Evolutionary conservation across 2,329 filamentous ascomycete genomes (phyloP).

Genomic region (Parastagonospora avenae): DNA sequence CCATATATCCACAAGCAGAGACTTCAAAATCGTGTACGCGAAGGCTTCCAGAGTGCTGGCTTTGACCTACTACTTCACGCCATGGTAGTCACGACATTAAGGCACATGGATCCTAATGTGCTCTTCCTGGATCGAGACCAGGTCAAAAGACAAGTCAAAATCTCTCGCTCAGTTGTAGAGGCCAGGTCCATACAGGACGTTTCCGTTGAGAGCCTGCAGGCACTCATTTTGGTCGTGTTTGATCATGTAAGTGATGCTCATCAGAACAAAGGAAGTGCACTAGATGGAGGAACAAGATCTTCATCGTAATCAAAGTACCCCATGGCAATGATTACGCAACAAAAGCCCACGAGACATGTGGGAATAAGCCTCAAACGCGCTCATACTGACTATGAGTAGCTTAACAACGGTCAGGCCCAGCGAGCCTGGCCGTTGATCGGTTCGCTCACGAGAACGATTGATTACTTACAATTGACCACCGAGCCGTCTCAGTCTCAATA

Average conservation of each 20-base stretch:
- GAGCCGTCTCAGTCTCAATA: conserved; percentile 32
- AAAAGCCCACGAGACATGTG: neutral
- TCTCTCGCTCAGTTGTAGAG: conserved; percentile 39
- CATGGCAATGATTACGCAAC: neutral
- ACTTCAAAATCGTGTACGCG: conserved; percentile 29
- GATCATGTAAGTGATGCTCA: conserved; percentile 28
- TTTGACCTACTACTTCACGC: conserved; percentile 36
- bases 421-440: conserved; percentile 42
- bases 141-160: conserved; percentile 26
- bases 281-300: no score
- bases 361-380: neutral
- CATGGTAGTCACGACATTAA: conserved; percentile 33
- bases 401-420: conserved; percentile 35
- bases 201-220: conserved; percentile 37
- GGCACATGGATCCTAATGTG: conserved; percentile 30
- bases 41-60: conserved; percentile 16
- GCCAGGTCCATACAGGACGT: conserved; percentile 31
- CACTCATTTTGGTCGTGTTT: conserved; percentile 40
- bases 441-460: conserved; percentile 41
- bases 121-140: conserved; percentile 34
- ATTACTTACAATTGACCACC: conserved; percentile 39
- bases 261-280: no score
- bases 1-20: conserved; percentile 40
- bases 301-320: no score
- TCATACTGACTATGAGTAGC: conserved; percentile 14